Evolutionary conservation across 768 basidiomycete species (phyloP).

Genomic region (Tubosaeta sp.): DNA sequence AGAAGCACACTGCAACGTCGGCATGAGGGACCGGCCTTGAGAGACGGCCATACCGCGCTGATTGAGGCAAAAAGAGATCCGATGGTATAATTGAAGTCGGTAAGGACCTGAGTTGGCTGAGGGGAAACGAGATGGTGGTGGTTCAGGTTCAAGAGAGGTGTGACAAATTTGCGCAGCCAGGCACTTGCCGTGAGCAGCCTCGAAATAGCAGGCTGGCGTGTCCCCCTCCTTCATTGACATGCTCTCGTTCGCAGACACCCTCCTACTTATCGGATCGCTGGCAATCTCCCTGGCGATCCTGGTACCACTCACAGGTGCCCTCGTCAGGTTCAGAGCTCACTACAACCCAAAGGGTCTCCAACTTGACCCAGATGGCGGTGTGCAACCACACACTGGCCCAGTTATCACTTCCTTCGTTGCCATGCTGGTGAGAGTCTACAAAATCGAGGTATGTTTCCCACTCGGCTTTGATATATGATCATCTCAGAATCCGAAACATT

Average conservation of each 20-base stretch:
- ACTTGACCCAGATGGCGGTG: slow-evolving; percentile 71
- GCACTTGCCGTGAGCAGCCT: slow-evolving; percentile 28
- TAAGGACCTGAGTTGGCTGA: background rate
- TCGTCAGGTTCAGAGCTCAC: slow-evolving; percentile 77
- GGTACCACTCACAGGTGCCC: slow-evolving; percentile 61
- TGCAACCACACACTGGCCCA: slow-evolving; percentile 73
- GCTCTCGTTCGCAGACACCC: slow-evolving; percentile 34
- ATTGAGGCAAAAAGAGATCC: background rate
- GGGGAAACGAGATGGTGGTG: slow-evolving; percentile 21
- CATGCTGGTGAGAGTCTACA: slow-evolving; percentile 69
- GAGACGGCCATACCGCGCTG: background rate
- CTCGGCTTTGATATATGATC: background rate
- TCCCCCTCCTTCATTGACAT: slow-evolving; percentile 11
- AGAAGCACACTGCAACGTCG: background rate
- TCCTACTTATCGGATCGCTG: slow-evolving; percentile 43
- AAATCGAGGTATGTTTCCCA: slow-evolving; percentile 56
- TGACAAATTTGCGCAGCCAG: slow-evolving; percentile 18
- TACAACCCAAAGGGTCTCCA: slow-evolving; percentile 84
- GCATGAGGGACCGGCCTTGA: background rate
- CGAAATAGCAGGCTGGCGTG: slow-evolving; percentile 6
- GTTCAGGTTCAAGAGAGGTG: slow-evolving; percentile 30
- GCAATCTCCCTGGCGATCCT: slow-evolving; percentile 51
- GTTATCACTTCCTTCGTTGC: slow-evolving; percentile 71
- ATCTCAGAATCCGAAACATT: slow-evolving; percentile 1
- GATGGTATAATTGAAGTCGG: background rate